Conservation (phyloP, 805 yeast genomes). For the Vanderwaltozyma verrucispora region DNA sequence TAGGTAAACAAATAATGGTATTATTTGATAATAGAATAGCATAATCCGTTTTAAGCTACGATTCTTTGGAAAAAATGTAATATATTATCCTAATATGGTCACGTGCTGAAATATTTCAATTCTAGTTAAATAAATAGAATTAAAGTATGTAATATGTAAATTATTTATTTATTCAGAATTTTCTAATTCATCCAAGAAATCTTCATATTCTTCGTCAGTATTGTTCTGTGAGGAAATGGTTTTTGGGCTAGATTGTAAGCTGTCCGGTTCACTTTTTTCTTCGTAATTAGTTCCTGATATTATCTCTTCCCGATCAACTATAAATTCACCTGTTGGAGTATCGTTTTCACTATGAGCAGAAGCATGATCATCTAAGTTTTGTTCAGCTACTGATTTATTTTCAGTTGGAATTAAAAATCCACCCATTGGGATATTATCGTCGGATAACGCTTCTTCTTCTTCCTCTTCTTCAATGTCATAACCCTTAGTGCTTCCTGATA, state of each 20-base stretch:
- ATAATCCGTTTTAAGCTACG: too few species aligned
- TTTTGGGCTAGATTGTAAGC: too few species aligned
- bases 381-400: constrained; percentile 4
- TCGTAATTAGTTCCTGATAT: too few species aligned
- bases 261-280: too few species aligned
- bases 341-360: background rate
- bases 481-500: constrained; percentile 1
- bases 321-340: background rate
- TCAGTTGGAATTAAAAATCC: constrained; percentile 6
- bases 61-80: too few species aligned
- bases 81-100: too few species aligned
- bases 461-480: constrained; percentile 1
- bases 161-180: constrained; percentile 3
- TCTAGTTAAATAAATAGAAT: too few species aligned
- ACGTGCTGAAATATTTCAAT: too few species aligned
- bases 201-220: constrained; percentile 23
- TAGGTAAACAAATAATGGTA: too few species aligned
- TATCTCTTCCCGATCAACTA: background rate
- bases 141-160: too few species aligned
- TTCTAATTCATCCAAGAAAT: constrained; percentile 24
- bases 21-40: too few species aligned
- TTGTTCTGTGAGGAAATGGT: constrained; percentile 1
- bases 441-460: background rate
- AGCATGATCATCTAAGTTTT: background rate
- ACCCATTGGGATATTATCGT: constrained; percentile 4